Evolutionary conservation across 768 basidiomycete genomes (phyloP).

Genomic region (Amanita thiersii): DNA sequence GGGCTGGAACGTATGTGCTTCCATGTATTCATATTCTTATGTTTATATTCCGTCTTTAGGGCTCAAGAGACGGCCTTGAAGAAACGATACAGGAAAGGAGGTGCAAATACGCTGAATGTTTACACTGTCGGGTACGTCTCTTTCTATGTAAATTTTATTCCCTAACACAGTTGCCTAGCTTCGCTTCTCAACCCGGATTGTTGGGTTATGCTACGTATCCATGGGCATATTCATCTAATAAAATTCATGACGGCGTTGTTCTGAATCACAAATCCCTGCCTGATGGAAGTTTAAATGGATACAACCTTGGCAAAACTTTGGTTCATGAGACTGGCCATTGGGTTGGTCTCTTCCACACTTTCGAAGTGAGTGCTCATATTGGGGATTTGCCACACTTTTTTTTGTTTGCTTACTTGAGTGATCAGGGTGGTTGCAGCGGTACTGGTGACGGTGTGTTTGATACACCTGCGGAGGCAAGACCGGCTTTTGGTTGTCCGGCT

Average conservation of each 20-base stretch:
- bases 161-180: no score
- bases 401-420: no score
- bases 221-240: constrained; percentile 18
- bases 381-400: no score
- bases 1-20: constrained; percentile 25
- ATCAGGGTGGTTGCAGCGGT: background rate
- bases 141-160: no score
- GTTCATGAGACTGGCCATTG: constrained; percentile 33
- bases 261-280: constrained; percentile 21
- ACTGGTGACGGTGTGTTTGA: constrained; percentile 22
- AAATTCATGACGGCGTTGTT: constrained; percentile 31
- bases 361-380: constrained; percentile 24
- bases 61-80: constrained; percentile 2
- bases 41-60: constrained; percentile 31
- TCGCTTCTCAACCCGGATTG: constrained; percentile 21
- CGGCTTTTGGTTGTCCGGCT: constrained; percentile 15
- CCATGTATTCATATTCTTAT: constrained; percentile 28
- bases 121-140: no score
- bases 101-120: background rate
- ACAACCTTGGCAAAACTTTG: constrained; percentile 18
- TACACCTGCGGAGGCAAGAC: constrained; percentile 11
- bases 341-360: constrained; percentile 32
- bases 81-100: background rate
- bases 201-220: constrained; percentile 40
- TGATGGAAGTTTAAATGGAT: constrained; percentile 16